Evolutionary conservation across 371 early-diverging fungal species (phyloP).

Genomic region (Entomophthora muscae): DNA sequence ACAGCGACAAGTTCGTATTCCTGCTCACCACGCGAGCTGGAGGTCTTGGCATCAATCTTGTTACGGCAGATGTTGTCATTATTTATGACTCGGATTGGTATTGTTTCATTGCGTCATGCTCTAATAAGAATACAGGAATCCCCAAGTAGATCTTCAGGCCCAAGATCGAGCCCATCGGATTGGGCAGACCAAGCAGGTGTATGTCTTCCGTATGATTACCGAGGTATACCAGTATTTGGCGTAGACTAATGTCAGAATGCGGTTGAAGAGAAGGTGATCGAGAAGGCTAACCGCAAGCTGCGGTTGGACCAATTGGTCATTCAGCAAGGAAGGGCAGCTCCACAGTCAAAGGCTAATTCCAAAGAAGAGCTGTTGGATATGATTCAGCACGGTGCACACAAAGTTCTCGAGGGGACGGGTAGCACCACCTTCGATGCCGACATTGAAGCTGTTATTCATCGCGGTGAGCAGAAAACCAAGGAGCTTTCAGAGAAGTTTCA

Average conservation of each 20-base stretch:
- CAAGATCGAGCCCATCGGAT: conserved; percentile 99
- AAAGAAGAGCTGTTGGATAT: conserved; percentile 84
- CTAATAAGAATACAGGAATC: conserved; percentile 33
- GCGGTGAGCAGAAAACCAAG: conserved; percentile 81
- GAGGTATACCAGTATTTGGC: conserved; percentile 7
- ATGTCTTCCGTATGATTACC: conserved; percentile 86
- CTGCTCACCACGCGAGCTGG: conserved; percentile 97
- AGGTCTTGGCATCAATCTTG: conserved; percentile 97
- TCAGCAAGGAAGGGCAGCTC: conserved; percentile 47
- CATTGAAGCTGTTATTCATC: conserved; percentile 75
- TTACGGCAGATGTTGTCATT: conserved; percentile 93
- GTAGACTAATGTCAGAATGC: conserved; percentile 29
- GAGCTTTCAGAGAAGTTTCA: conserved; percentile 77
- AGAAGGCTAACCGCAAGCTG: conserved; percentile 92
- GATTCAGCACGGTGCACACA: conserved; percentile 94
- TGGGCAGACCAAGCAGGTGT: conserved; percentile 97
- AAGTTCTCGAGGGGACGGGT: conserved; percentile 49
- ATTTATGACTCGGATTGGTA: conserved; percentile 97
- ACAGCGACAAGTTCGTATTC: conserved; percentile 88
- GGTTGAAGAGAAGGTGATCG: conserved; percentile 96
- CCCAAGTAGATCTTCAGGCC: conserved; percentile 95
- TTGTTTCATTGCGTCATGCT: neutral
- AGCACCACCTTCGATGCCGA: conserved; percentile 38
- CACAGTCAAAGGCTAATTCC: conserved; percentile 13
- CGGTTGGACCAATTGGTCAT: conserved; percentile 96